Conservation (phyloP, 164 flowering plant genomes). For the Buxus sempervirens region DNA sequence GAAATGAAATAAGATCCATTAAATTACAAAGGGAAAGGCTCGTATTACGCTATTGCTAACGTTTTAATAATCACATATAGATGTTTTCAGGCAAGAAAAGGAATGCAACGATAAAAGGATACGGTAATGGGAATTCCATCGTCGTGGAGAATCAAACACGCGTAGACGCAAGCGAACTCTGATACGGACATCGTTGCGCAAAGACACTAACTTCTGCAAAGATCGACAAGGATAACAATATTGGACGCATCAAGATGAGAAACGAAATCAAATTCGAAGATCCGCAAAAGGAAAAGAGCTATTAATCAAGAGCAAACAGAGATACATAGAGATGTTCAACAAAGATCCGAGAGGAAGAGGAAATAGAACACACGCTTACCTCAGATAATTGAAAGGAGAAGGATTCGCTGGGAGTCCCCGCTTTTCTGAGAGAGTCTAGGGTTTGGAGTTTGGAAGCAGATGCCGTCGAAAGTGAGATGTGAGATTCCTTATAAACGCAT, state of each 20-base stretch:
- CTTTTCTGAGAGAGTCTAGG: too few relatives aligned
- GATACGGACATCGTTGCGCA: slow-evolving; percentile 14
- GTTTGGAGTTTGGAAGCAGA: too few relatives aligned
- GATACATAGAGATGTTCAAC: too few relatives aligned
- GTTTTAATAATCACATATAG: background rate
- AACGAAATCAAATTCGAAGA: background rate
- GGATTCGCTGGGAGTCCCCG: too few relatives aligned
- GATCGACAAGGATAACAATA: background rate
- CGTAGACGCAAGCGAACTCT: slow-evolving; percentile 30
- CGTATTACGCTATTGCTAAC: too few relatives aligned
- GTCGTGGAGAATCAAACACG: slow-evolving; percentile 27
- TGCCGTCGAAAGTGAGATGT: too few relatives aligned
- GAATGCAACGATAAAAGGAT: background rate
- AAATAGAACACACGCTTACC: too few relatives aligned
- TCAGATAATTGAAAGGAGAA: too few relatives aligned
- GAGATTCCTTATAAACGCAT: too few relatives aligned
- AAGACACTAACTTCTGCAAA: background rate
- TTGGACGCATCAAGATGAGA: background rate
- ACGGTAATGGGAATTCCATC: slow-evolving; percentile 35
- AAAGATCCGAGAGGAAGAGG: too few relatives aligned
- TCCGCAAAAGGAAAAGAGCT: background rate
- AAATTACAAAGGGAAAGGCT: background rate
- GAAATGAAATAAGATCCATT: background rate
- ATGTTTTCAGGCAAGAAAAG: background rate
- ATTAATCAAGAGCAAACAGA: background rate